Base-by-base conservation (phyloP, 371 early-diverging fungal species). In the Apophysomyces ossiformis region DNA sequence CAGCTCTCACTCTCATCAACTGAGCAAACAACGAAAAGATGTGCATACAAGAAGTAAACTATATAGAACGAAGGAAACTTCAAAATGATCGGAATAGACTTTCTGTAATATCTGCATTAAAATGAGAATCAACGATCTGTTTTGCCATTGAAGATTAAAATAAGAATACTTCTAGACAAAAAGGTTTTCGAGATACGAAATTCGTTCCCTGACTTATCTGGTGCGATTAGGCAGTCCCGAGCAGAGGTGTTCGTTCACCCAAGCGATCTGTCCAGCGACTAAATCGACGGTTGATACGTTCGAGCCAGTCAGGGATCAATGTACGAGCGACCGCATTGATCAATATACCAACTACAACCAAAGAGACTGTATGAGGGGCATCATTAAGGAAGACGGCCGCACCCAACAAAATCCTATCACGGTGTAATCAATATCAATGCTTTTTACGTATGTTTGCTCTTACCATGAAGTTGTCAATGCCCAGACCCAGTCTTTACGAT, bases 391-490 rank as follows among this genome's bases (percentile, higher is more conserved):
- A 77, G 6, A 74, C 69, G 58, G 76, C 75, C 16, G 76, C 70
- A 60, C 70, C 74, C 47, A 77, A 58, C 41, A 79, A 63, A 32
- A 79, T 72, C 77, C 79, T 79, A 65, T 59, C 35, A 37, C 61
- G 13, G 7, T 21, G 2, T 16, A 6, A 38, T 45, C 43, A 41
- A 41, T 11, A 41, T 13, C 6, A 41, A 13, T 47, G 0, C n/a
- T 47, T n/a, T 57, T 9, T 21, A 60, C 32, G 32, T 26, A 26
- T 26, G 32, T 2, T 58, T 35, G 8, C 8, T 7, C 68, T 71
- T 73, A 79, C 83, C 83, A 82, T 64, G 76, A 78, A 57, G 83
- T 79, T 5, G 80, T 76, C 36, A 72, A 64, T 56, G 83, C 79
- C 64, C 74, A 79, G 35, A 79, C 69, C 83, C 79, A 82, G 60